Base-by-base conservation (phyloP, 163 green algal species). In the Chlamydomonas reinhardtii region DNA sequence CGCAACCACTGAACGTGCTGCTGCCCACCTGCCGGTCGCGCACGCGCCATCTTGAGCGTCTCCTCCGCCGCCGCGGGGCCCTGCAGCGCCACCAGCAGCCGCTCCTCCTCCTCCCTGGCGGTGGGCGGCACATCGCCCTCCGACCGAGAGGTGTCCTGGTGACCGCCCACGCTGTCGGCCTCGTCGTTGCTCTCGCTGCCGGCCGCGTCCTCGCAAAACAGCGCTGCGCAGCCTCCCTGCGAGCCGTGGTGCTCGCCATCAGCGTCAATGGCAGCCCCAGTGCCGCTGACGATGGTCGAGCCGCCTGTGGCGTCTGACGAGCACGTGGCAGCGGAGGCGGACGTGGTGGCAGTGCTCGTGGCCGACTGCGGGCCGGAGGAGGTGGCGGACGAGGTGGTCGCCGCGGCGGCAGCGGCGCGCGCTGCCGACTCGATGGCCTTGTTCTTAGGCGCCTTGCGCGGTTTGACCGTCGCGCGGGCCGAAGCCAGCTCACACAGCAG, bases 401-500 rank as follows among this genome's bases (percentile, higher is more conserved):
- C 15, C 15, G 62, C 25, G 4, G 62, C 25, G 0, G 62, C 69
- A 17, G 80, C 80, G 29, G 80, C 80, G 17, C 80, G 69, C 2
- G 80, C 80, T 0, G 80, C 80, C 0, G 80, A 73, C 35, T 86
- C 80, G 27, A 86, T 86, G 5, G 80, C 80, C 56, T 86, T 86
- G 70, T 79, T 86, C 70, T 86, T 86, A 4, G 82, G 82, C 4
- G 82, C 82, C 82, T 87, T 87, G 39, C 72, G 71, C 19, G 82
- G 82, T 39, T 87, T 87, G 2, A 87, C 82, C 0, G 82, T 82
- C 9, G 72, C 59, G 37, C 82, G 82, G 2, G 82, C 82, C 2
- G 81, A 73, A 3, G 82, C 56, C 1, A 87, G 39, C 82, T 87
- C 82, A 35, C 11, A 66, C 14, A 87, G 19, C 0, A 87, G 72